Evolutionary conservation across 1,284 basidiomycete genomes (phyloP), one percentile per base, ranked within the genome.

Genomic region (Ustilago vetiveriae): DNA sequence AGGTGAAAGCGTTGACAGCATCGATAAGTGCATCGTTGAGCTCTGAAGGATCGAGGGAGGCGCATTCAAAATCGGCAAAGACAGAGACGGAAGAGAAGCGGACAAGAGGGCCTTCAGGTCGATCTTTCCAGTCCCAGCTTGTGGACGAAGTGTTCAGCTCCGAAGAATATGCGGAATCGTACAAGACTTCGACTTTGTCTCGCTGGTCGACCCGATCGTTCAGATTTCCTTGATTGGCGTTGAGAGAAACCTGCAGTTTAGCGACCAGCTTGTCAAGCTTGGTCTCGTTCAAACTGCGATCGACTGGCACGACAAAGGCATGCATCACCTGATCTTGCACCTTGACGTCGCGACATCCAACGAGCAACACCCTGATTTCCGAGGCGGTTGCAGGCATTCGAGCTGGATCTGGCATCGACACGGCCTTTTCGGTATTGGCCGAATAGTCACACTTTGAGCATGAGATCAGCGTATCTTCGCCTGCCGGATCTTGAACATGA

Each of bases 391-490:
- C 36, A 0, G 74, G 72, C 49, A 60, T 36, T 2, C 42, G 37
- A 3, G 17, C 16, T 2, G 45, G 27, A 11, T 57, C 24, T 0
- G 73, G 74, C 33, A 74, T 51, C 13, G 75, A 72, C 1, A 57
- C 52, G 0, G 82, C 82, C 40, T 79, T 69, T 45, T 83, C 82
- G 4, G 50, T 49, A 49, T 83, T 83, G 14, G 82, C 82, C 0
- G 75, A 52, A 38, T 82, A 82, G 3, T 23, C n/a, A 58, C 82
- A 83, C 27, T 30, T 24, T 7, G n/a, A 26, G 63, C 82, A 83
- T 7, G 67, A 64, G 11, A 83, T 51, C 13, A 83, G 36, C 8
- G 68, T 78, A 52, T 83, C 82, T 59, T 83, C 82, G 14, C 82
- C 82, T n/a, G 76, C 78, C 21, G 65, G 35, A 45, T 75, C 74